These are phyloP conservation scores for Agapanthus africanus DNA, from an alignment of 106 monocot genomes.

Conservation along the genomic window DNA sequence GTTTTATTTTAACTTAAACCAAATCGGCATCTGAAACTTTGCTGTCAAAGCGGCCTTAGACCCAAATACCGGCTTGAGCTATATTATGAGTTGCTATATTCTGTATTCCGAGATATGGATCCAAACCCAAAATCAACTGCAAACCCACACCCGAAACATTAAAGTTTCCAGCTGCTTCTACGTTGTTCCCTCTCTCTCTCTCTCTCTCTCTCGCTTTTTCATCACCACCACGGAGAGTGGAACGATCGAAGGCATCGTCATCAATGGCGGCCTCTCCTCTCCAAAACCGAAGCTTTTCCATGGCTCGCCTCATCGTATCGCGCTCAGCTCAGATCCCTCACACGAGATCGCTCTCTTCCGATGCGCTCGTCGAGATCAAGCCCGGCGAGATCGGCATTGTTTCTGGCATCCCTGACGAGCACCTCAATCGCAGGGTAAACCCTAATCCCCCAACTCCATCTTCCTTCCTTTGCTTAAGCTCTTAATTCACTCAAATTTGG, in stretches of 20 bases:
- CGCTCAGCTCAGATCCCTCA: conserved; percentile 14
- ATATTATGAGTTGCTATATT: no score
- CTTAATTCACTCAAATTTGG: no score
- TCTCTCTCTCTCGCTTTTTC: not conserved
- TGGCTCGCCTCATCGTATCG: conserved; percentile 10
- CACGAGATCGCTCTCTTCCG: conserved; percentile 44
- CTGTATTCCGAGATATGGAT: no score
- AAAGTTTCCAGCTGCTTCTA: not conserved
- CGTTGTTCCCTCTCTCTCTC: not conserved
- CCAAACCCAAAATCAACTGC: no score
- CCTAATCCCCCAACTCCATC: not conserved
- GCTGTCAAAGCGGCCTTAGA: no score
- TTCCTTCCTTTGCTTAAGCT: no score
- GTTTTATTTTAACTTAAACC: no score
- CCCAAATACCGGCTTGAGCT: no score
- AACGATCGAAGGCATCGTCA: no score
- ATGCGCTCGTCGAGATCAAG: conserved; percentile 67
- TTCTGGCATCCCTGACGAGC: conserved; percentile 78
- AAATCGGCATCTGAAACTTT: no score
- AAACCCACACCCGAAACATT: no score
- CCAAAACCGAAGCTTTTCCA: conserved; percentile 24
- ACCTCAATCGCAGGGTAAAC: conserved; percentile 61
- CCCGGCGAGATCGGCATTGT: conserved; percentile 92
- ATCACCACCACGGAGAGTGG: no score
- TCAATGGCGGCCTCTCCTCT: conserved; percentile 27